These are phyloP conservation scores for Citrus inodora DNA, from an alignment of 345 rosid species.

Conservation along the genomic window DNA sequence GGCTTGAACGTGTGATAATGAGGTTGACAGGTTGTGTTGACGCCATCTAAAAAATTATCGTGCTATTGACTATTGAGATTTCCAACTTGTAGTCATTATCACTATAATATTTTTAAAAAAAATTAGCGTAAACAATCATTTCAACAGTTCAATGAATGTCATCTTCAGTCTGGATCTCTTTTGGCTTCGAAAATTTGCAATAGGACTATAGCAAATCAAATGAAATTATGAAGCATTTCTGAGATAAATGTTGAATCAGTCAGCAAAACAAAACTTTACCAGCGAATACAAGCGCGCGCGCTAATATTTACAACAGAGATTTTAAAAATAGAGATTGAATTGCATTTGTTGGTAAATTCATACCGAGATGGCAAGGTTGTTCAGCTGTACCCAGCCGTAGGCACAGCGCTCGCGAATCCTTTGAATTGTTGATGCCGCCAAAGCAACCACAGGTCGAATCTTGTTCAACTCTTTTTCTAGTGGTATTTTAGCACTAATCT, in stretches of 20 bases:
- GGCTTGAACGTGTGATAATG: no score
- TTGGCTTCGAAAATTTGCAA: background rate
- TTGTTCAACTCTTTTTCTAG: conserved; percentile 62
- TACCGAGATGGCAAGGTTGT: conserved; percentile 32
- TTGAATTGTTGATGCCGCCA: conserved; percentile 50
- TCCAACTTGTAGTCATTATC: no score
- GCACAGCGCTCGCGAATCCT: conserved; percentile 68
- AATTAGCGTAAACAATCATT: background rate
- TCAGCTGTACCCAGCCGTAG: conserved; percentile 78
- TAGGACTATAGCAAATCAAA: background rate
- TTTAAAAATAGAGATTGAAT: no score
- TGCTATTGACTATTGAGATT: no score
- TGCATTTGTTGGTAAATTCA: background rate
- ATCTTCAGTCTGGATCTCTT: background rate
- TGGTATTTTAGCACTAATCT: conserved; percentile 38
- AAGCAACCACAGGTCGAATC: conserved; percentile 50
- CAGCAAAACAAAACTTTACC: background rate
- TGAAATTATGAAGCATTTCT: background rate
- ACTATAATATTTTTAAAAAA: no score
- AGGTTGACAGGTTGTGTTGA: no score
- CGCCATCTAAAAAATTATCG: no score
- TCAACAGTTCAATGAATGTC: background rate
- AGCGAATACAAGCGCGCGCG: no score
- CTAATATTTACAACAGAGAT: background rate
- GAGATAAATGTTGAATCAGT: background rate